Evolutionary conservation across 1,284 basidiomycete species (phyloP).

Genomic region (Heterobasidion irregulare): DNA sequence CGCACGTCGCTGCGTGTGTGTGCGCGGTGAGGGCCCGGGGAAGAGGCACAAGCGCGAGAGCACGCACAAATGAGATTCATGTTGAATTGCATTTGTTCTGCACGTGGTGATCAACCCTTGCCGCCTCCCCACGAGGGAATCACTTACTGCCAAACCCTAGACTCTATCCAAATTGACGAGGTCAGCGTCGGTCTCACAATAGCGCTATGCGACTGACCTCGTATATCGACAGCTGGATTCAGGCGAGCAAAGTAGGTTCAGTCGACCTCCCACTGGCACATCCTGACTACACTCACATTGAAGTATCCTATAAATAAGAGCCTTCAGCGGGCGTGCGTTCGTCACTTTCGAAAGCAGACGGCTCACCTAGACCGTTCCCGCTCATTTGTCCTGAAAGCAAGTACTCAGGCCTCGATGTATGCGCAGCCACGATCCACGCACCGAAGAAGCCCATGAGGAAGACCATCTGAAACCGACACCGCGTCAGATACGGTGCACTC

Average conservation of each 20-base stretch:
- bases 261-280: background rate
- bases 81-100: slow-evolving; percentile 23
- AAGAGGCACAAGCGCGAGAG: background rate
- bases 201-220: background rate
- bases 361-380: slow-evolving; percentile 8
- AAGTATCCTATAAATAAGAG: slow-evolving; percentile 1
- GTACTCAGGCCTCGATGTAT: background rate
- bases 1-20: background rate
- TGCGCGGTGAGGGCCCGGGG: background rate
- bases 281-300: background rate
- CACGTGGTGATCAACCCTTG: background rate
- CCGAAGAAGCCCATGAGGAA: slow-evolving; percentile 19
- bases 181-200: background rate
- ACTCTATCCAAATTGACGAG: background rate
- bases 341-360: background rate
- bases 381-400: slow-evolving; percentile 9
- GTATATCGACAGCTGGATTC: slow-evolving; percentile 3
- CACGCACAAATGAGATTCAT: slow-evolving; percentile 24
- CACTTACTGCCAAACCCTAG: slow-evolving; percentile 5
- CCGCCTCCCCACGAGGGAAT: background rate
- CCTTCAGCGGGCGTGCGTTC: too few species aligned
- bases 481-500: background rate
- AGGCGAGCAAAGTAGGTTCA: background rate
- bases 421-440: background rate
- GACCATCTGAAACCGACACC: slow-evolving; percentile 12